phyloP scores from a whole-genome alignment of 1,284 basidiomycete species.

The Rhodotorula glutinis region DNA sequence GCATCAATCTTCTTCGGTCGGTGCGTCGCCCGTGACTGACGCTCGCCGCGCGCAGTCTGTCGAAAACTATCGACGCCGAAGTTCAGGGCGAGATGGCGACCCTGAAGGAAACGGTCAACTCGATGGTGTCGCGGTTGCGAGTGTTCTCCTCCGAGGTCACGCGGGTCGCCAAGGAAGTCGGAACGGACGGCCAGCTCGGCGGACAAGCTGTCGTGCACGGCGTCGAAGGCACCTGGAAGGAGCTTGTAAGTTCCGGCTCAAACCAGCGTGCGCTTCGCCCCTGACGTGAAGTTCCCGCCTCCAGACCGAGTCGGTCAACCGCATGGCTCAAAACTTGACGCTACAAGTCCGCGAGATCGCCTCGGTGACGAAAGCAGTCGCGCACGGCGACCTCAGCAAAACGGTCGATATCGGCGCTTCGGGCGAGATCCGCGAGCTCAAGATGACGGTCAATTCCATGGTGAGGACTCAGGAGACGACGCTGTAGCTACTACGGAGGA shows the following conservation, averaged over 20 bases:
- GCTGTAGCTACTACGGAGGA: background rate
- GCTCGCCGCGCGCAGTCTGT: slow-evolving; percentile 47
- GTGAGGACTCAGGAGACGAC: slow-evolving; percentile 47
- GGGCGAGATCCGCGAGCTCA: slow-evolving; percentile 94
- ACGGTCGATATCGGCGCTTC: slow-evolving; percentile 93
- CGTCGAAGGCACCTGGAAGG: slow-evolving; percentile 84
- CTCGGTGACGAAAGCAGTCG: slow-evolving; percentile 94
- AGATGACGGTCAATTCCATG: slow-evolving; percentile 92
- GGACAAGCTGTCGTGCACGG: slow-evolving; percentile 89
- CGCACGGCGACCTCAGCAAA: slow-evolving; percentile 82
- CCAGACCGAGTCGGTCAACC: slow-evolving; percentile 49
- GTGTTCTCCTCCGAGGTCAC: slow-evolving; percentile 70
- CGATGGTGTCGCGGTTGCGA: slow-evolving; percentile 74
- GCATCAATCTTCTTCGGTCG: background rate
- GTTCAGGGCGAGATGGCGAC: slow-evolving; percentile 91
- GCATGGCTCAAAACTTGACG: slow-evolving; percentile 93
- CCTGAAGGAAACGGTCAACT: slow-evolving; percentile 80
- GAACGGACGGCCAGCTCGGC: slow-evolving; percentile 86
- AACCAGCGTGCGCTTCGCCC: no score
- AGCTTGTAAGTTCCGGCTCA: slow-evolving; percentile 21
- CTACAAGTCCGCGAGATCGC: slow-evolving; percentile 64
- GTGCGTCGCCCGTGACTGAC: background rate
- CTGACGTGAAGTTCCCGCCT: background rate
- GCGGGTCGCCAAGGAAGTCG: slow-evolving; percentile 68
- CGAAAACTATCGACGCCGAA: slow-evolving; percentile 59